These are phyloP conservation scores for Waitea zeae DNA, from an alignment of 1,284 basidiomycete genomes.

Conservation along the genomic window DNA sequence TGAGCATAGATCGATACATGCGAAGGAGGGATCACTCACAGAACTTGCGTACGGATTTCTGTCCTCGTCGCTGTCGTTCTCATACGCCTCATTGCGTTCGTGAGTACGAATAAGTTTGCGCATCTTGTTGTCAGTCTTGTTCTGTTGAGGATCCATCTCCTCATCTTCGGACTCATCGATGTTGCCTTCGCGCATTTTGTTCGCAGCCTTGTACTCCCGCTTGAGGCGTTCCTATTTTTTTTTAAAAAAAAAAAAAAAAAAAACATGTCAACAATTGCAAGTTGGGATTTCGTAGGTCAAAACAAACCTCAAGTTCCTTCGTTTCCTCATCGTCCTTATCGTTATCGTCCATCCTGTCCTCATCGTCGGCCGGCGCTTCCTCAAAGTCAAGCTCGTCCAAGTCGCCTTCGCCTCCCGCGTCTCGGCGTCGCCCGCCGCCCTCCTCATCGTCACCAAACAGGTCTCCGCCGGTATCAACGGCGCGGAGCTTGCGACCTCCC, in stretches of 20 bases:
- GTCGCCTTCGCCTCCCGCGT: conserved; percentile 53
- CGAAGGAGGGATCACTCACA: conserved; percentile 21
- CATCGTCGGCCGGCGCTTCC: conserved; percentile 76
- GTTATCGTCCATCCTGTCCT: conserved; percentile 58
- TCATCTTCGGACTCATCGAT: conserved; percentile 62
- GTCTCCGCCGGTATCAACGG: conserved; percentile 42
- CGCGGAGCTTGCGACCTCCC: conserved; percentile 40
- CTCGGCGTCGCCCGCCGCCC: conserved; percentile 27
- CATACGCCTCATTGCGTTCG: conserved; percentile 60
- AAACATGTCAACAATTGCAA: neutral
- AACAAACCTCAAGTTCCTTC: conserved; percentile 65
- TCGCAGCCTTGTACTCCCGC: conserved; percentile 62
- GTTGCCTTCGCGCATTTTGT: conserved; percentile 50
- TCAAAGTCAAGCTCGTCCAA: conserved; percentile 73
- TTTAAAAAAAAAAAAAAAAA: conserved; percentile 1
- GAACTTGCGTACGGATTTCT: conserved; percentile 67
- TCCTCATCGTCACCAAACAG: conserved; percentile 60
- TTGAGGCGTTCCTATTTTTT: conserved; percentile 59
- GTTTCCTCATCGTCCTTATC: conserved; percentile 67
- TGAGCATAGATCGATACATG: neutral
- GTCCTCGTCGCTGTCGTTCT: conserved; percentile 69
- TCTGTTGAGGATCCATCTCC: conserved; percentile 35
- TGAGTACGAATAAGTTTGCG: conserved; percentile 60
- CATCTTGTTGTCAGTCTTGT: conserved; percentile 57
- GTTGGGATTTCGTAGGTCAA: too few species aligned